Conservation (phyloP, 2,329 filamentous ascomycete genomes). For the Aspergillus tanneri region DNA sequence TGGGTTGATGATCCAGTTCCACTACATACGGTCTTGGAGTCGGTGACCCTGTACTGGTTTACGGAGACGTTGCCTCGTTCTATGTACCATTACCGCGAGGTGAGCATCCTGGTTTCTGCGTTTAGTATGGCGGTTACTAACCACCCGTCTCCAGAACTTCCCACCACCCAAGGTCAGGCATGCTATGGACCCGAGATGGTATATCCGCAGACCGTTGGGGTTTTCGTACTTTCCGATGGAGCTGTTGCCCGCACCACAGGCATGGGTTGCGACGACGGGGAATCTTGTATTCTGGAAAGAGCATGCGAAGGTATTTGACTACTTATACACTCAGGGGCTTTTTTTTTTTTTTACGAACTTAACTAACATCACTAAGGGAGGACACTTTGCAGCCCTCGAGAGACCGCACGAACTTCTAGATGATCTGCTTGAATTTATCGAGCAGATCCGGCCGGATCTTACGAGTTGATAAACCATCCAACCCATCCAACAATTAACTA, state of each 20-base stretch:
- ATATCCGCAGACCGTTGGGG: constrained; percentile 48
- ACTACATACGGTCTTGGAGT: constrained; percentile 34
- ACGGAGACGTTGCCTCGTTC: constrained; percentile 37
- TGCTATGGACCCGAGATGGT: constrained; percentile 15
- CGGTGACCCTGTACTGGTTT: constrained; percentile 41
- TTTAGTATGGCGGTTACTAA: not conserved
- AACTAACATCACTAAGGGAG: constrained; percentile 39
- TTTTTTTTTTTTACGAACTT: too few relatives aligned
- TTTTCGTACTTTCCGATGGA: constrained; percentile 50
- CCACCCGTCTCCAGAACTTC: not conserved
- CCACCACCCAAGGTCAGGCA: constrained; percentile 1
- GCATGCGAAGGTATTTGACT: constrained; percentile 33
- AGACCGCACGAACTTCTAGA: constrained; percentile 45
- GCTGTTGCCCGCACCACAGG: constrained; percentile 41
- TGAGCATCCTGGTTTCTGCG: constrained; percentile 5
- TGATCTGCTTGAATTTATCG: constrained; percentile 42
- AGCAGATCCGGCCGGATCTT: constrained; percentile 27
- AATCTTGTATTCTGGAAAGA: constrained; percentile 41
- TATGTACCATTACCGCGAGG: constrained; percentile 37
- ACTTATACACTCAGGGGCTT: not conserved
- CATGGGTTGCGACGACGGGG: constrained; percentile 37
- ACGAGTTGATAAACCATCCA: too few relatives aligned
- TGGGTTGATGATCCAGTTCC: constrained; percentile 37
- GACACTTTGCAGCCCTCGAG: constrained; percentile 55
- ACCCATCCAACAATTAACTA: too few relatives aligned